Evolutionary conservation across 768 basidiomycete species (phyloP).

Genomic region (Lentinus brumalis): DNA sequence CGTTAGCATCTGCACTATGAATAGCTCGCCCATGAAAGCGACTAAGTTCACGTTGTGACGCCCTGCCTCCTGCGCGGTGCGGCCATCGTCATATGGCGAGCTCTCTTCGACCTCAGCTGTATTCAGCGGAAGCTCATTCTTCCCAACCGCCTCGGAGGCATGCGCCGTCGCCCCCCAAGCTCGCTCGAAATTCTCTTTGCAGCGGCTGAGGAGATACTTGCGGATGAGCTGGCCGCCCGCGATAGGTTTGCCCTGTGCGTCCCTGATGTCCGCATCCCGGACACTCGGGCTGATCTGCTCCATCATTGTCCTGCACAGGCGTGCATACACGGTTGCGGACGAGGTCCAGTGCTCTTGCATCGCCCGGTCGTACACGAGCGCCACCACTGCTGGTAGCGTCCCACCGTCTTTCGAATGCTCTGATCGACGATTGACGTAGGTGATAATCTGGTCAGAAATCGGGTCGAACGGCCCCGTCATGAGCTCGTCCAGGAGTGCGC

Average conservation of each 20-base stretch:
- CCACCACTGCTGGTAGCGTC: constrained; percentile 94
- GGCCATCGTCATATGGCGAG: constrained; percentile 88
- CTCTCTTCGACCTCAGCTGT: constrained; percentile 64
- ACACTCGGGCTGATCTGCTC: constrained; percentile 87
- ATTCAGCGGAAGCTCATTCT: constrained; percentile 63
- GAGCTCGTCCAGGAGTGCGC: constrained; percentile 88
- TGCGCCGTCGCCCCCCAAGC: constrained; percentile 90
- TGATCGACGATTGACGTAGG: constrained; percentile 94
- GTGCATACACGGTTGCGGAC: constrained; percentile 93
- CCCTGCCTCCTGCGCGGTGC: constrained; percentile 96
- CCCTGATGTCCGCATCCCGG: constrained; percentile 84
- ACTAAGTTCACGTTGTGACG: constrained; percentile 95
- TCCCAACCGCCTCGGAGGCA: constrained; percentile 81
- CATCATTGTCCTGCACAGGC: constrained; percentile 94
- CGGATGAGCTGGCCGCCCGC: constrained; percentile 93
- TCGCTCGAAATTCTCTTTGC: constrained; percentile 96
- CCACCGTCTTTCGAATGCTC: constrained; percentile 68
- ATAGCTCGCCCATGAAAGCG: constrained; percentile 97
- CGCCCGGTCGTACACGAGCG: constrained; percentile 95
- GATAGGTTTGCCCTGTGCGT: constrained; percentile 82
- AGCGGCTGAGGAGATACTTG: constrained; percentile 94
- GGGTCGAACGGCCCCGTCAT: constrained; percentile 96
- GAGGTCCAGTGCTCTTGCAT: constrained; percentile 88
- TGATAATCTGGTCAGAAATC: constrained; percentile 92
- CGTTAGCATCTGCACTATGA: constrained; percentile 98